Conservation (phyloP, 2,329 filamentous ascomycete genomes). For the Aspergillus caelatus region DNA sequence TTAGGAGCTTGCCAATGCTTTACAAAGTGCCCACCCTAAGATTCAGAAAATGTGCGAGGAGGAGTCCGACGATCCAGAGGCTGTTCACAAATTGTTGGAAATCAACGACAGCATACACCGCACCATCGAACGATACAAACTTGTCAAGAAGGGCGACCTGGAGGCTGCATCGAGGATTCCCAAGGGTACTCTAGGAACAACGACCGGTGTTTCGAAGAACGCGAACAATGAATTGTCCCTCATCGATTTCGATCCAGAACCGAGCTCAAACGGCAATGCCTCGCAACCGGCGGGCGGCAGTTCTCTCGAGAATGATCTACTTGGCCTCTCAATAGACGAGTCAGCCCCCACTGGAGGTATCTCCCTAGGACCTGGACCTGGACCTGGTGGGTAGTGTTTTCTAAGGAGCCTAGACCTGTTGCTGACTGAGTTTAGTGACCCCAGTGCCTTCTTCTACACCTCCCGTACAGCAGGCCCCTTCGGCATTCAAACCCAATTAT, state of each 20-base stretch:
- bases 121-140: conserved; percentile 91
- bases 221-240: conserved; percentile 80
- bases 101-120: conserved; percentile 99
- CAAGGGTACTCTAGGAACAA: conserved; percentile 73
- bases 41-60: conserved; percentile 99
- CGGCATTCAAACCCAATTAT: conserved; percentile 56
- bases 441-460: conserved; percentile 33
- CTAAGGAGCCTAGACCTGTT: neutral
- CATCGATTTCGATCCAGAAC: conserved; percentile 79
- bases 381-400: neutral
- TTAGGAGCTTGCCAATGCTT: conserved; percentile 80
- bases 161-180: conserved; percentile 82
- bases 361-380: conserved; percentile 66
- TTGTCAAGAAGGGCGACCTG: conserved; percentile 93
- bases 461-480: conserved; percentile 44
- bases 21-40: conserved; percentile 94
- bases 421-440: conserved; percentile 42
- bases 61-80: conserved; percentile 94
- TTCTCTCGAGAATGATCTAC: conserved; percentile 83
- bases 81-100: conserved; percentile 90
- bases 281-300: conserved; percentile 56
- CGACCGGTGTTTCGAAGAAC: conserved; percentile 66
- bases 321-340: conserved; percentile 82
- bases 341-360: conserved; percentile 78
- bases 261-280: conserved; percentile 50